Conservation (phyloP, 495 filamentous ascomycete species). For the Hypoxylon lienhwacheense region DNA sequence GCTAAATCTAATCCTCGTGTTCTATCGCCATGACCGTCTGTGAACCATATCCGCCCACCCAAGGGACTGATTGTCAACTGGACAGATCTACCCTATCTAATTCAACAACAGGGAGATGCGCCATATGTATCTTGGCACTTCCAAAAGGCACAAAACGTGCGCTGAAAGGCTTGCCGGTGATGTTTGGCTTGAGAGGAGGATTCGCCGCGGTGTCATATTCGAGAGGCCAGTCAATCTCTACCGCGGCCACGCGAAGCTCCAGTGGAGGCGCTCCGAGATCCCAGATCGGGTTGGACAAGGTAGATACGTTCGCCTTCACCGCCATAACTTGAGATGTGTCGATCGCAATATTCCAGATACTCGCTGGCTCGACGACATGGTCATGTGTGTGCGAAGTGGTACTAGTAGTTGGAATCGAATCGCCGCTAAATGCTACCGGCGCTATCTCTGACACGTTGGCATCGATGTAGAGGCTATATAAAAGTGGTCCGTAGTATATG, state of each 20-base stretch:
- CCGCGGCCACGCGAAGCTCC: constrained; percentile 53
- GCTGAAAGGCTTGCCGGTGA: constrained; percentile 42
- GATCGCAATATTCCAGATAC: constrained; percentile 56
- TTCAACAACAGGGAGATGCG: constrained; percentile 52
- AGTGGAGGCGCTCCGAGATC: constrained; percentile 51
- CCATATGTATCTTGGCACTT: constrained; percentile 61
- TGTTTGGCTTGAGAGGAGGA: constrained; percentile 42
- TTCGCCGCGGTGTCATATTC: constrained; percentile 49
- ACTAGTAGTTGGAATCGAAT: constrained; percentile 19
- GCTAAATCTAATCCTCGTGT: neutral
- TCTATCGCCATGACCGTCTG: constrained; percentile 9
- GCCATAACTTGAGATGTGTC: constrained; percentile 45
- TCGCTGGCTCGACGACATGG: constrained; percentile 38
- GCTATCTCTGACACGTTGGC: constrained; percentile 24
- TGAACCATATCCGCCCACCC: constrained; percentile 1
- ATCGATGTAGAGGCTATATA: constrained; percentile 56
- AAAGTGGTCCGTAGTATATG: constrained; percentile 57
- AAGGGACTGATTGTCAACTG: constrained; percentile 5
- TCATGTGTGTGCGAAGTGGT: constrained; percentile 34
- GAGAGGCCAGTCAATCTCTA: constrained; percentile 57
- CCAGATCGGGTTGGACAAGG: constrained; percentile 53
- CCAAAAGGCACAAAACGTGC: constrained; percentile 58
- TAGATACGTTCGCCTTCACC: constrained; percentile 25
- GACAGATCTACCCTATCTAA: constrained; percentile 30
- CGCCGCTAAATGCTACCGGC: constrained; percentile 19